Base-by-base conservation (phyloP, 2,329 filamentous ascomycete species). In the Xylaria sp. region DNA sequence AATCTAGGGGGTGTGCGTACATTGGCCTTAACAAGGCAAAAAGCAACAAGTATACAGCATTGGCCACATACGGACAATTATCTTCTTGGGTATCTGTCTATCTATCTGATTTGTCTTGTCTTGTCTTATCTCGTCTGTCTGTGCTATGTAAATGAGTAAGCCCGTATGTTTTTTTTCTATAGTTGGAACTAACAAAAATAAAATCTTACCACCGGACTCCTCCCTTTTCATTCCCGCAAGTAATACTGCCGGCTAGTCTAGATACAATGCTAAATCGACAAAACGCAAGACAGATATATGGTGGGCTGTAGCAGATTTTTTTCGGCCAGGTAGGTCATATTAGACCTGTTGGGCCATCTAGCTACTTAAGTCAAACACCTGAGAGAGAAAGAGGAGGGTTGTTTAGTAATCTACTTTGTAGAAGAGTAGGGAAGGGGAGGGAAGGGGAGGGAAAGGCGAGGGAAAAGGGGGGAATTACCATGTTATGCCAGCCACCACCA, bases 401-500 rank as follows among this genome's bases (percentile, higher is more conserved):
- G 25, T 67, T n/a, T 50, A 61, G 45, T 11, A 9, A 50, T 27
- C 20, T 25, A 9, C 3, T 49, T 25, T 31, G 17, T 11, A 44
- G 36, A 53, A 51, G 27, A 25, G 4, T 4, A 22, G n/a, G 31
- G 39, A 33, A 56, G 42, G n/a, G n/a, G n/a, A n/a, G n/a, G n/a
- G n/a, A n/a, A n/a, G n/a, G n/a, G n/a, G n/a, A n/a, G n/a, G n/a
- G n/a, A n/a, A n/a, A n/a, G 3, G 15, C 3, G 10, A 13, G 15
- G 9, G 36, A 13, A 11, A 17, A 11, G 3, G 9, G 13, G 36
- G 3, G 36, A 39, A 39, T 78, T 77, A 94, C 91, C 92, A 97
- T 89, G 77, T 96, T 90, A 72, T 88, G 85, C 93, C 94, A 97
- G 20, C 88, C 90, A 36, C 93, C 92, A 42, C 93, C 93, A 22